Percentiles rank a stretch among this genome's conserved stretches.
These are phyloP conservation scores for Hypoxylon perforatum DNA, from an alignment of 495 filamentous ascomycete genomes.

Conservation along the genomic window DNA sequence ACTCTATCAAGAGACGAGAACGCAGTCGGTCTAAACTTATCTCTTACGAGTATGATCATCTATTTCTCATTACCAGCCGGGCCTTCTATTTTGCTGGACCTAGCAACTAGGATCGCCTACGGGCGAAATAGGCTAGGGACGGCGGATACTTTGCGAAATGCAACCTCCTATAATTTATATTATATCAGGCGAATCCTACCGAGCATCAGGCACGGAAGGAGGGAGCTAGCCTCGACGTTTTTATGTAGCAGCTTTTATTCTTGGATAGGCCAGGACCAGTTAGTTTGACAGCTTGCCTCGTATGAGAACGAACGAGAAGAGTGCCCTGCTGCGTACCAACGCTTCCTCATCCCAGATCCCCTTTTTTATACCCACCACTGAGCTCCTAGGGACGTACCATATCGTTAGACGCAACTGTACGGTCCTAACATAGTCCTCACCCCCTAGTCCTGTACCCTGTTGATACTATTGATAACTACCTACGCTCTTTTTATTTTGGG, in stretches of 20 bases:
- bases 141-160: not conserved
- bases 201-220: not conserved
- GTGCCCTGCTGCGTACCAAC: conserved; percentile 2
- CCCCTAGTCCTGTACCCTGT: conserved; percentile 1
- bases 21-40: not conserved
- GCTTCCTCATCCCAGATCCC: conserved; percentile 5
- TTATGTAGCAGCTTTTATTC: not conserved
- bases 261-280: conserved; percentile 5
- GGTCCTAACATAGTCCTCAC: not conserved
- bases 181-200: not conserved
- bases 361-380: conserved; percentile 1
- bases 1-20: not conserved
- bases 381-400: conserved; percentile 1
- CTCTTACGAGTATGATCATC: not conserved
- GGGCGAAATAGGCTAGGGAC: not conserved
- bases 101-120: not conserved
- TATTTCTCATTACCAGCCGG: not conserved
- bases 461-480: conserved; percentile 1
- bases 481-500: conserved; percentile 7
- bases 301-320: conserved; percentile 1
- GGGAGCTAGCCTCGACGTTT: conserved; percentile 3
- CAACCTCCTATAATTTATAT: not conserved
- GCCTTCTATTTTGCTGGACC: not conserved
- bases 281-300: not conserved
- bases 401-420: conserved; percentile 8